Evolutionary conservation across 1,284 basidiomycete species (phyloP), one percentile per base, ranked within the genome.

Genomic region (Heimioporus retisporus): DNA sequence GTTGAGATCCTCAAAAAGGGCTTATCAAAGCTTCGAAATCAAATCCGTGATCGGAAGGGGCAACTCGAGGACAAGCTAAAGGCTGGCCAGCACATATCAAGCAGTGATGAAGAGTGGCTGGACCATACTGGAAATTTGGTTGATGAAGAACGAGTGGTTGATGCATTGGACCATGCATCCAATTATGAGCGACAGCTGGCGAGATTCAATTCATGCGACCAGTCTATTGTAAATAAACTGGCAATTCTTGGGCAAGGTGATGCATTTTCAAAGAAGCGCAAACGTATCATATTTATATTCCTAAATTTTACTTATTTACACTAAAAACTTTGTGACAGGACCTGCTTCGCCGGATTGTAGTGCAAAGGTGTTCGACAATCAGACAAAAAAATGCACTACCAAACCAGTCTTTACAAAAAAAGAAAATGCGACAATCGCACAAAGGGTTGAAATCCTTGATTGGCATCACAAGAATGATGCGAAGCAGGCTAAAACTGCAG

Each of bases 371-470:
- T n/a, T n/a, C n/a, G n/a, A n/a, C n/a, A n/a, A n/a, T n/a, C n/a
- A n/a, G n/a, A n/a, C 46, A 18, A 11, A 48, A 48, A n/a, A 10
- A 13, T 11, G 21, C 46, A 48, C 15, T 21, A n/a, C 19, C 46
- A 21, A 21, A 31, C 60, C n/a, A n/a, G n/a, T n/a, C n/a, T n/a
- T n/a, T n/a, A n/a, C n/a, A n/a, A 61, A 61, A 23, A 67, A 67
- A 6, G 57, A 57, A 35, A 71, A 64, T 65, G 61, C 46, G 0
- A 60, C 57, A 21, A 19, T 71, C 0, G 3, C 25, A 5, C 68
- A 72, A 23, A 0, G 6, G 5, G 64, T 72, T 13, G 46, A 66
- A 23, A 67, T 72, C 6, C 23, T 71, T 1, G 31, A 72, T n/a
- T 72, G 68, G 69, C 21, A 65, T 28, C n/a, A 68, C 43, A n/a